Evolutionary conservation across 2,329 filamentous ascomycete genomes (phyloP).

Genomic region (Aspergillus chevalieri): DNA sequence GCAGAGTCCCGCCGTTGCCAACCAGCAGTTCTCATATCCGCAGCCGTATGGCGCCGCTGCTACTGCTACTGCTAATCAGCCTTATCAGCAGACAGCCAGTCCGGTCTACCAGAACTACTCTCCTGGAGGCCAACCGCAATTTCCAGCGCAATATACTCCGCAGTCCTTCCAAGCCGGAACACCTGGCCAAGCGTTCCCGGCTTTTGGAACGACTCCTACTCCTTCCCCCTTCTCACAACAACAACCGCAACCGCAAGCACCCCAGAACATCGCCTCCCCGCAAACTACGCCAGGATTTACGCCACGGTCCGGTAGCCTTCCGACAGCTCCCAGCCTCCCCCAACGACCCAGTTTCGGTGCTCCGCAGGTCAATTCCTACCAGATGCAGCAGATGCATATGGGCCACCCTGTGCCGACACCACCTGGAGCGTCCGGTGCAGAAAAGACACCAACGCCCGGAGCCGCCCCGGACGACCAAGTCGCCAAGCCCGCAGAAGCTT

Average conservation of each 20-base stretch:
- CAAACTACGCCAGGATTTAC: constrained; percentile 33
- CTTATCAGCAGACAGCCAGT: constrained; percentile 39
- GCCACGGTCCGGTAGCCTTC: constrained; percentile 49
- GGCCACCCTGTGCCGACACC: constrained; percentile 31
- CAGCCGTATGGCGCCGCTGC: constrained; percentile 34
- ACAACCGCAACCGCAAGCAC: constrained; percentile 36
- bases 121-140: constrained; percentile 32
- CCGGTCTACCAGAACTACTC: constrained; percentile 31
- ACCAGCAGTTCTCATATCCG: constrained; percentile 34
- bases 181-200: constrained; percentile 24
- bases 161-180: constrained; percentile 21
- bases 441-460: constrained; percentile 14
- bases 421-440: constrained; percentile 24
- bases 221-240: constrained; percentile 33
- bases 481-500: constrained; percentile 34
- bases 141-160: constrained; percentile 27
- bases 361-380: constrained; percentile 47
- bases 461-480: constrained; percentile 40
- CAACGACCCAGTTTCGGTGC: constrained; percentile 55
- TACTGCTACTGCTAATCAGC: constrained; percentile 20
- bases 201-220: constrained; percentile 38
- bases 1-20: constrained; percentile 30
- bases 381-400: constrained; percentile 55
- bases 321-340: constrained; percentile 53
- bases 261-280: constrained; percentile 39